Base-by-base conservation (phyloP, 305 asterid genomes). In the Solanum hybrid region DNA sequence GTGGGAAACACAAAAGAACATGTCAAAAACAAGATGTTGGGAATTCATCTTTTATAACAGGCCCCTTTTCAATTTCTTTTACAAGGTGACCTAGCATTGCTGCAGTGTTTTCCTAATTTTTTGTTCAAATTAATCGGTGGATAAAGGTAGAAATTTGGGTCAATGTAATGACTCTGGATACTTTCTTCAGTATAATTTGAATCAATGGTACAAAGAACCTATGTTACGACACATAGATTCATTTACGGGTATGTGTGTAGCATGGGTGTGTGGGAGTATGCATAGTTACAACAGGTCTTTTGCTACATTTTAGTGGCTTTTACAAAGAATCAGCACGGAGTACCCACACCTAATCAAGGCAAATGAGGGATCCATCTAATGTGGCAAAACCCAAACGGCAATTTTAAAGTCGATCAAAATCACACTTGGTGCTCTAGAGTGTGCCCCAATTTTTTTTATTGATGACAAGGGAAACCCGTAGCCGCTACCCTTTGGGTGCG, bases 31-130 rank as follows among this genome's bases (percentile, higher is more conserved):
- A 82, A 89, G 29, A 89, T 73, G 72, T 27, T 39, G 79, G 45
- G 86, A 45, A 36, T 89, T 80, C 79, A 84, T 91, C 89, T 73
- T 81, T 32, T 82, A 31, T 72, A 41, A 11, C 31, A 38, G 75
- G 41, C 70, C 81, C 24, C 87, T 11, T 17, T 5, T 20, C 29
- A 68, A 20, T 5, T 41, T 45, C 29, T 73, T 15, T 83, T 27
- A 83, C 87, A 41, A 15, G 87, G 73, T 41, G 17, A 83, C 73
- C 37, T 27, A 83, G 73, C 7, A 15, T 31, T 6, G 29, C 86
- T 24, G 86, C 65, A 61, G 72, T 61, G 24, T 20, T 61, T 7
- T 20, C 72, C 37, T 27, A 29, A 27, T 9, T 27, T 83, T 83
- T 45, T 27, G 38, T 14, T 45, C 88, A 83, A 45, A 83, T 10